A percentile compares a stretch with the other conserved stretches of the same genome.
phyloP scores from a whole-genome alignment of 2,329 filamentous ascomycete species.

The Fusarium avenaceum region DNA sequence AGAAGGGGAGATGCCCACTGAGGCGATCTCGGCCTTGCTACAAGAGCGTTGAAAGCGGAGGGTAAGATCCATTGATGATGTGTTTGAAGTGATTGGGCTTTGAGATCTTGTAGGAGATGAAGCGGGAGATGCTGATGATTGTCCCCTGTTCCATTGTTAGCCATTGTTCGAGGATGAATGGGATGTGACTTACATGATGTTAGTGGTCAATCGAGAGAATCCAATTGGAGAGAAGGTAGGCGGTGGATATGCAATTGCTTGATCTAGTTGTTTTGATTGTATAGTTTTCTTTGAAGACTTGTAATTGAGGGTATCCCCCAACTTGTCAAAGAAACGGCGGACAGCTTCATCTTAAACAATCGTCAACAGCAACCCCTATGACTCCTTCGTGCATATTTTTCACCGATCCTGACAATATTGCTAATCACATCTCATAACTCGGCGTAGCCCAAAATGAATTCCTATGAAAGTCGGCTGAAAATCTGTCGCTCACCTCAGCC shows the following conservation, averaged over 20 bases:
- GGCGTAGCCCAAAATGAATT: slow-evolving; percentile 15
- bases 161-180: background rate
- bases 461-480: background rate
- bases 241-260: background rate
- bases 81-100: background rate
- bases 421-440: slow-evolving; percentile 20
- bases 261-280: background rate
- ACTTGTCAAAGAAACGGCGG: slow-evolving; percentile 9
- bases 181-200: slow-evolving; percentile 39
- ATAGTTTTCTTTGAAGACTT: background rate
- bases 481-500: slow-evolving; percentile 1
- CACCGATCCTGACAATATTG: slow-evolving; percentile 10
- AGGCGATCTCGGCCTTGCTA: slow-evolving; percentile 52
- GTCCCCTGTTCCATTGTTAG: slow-evolving; percentile 37
- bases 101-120: slow-evolving; percentile 1
- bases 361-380: slow-evolving; percentile 7
- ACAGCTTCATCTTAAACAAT: slow-evolving; percentile 32
- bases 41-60: slow-evolving; percentile 49
- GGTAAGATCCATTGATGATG: slow-evolving; percentile 40
- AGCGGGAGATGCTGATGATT: slow-evolving; percentile 23
- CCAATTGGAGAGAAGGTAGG: background rate
- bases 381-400: slow-evolving; percentile 12
- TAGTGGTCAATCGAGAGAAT: background rate
- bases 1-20: slow-evolving; percentile 50
- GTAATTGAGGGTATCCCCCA: slow-evolving; percentile 14